phyloP scores from a whole-genome alignment of 352 stramenopile genomes.

The Phytophthora podocarpi region DNA sequence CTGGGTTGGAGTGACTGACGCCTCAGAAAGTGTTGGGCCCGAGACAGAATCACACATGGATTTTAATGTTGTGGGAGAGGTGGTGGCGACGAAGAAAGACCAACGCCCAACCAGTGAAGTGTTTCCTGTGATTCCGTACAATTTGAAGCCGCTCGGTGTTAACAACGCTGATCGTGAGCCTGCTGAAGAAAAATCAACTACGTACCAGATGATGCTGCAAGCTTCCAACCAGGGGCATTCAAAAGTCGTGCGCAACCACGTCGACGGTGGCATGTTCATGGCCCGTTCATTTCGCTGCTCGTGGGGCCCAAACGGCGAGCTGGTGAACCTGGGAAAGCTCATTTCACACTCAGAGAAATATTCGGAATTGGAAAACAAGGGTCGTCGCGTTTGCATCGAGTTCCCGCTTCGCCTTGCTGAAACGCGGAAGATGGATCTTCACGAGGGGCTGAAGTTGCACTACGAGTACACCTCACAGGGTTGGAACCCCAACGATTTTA shows the following conservation, averaged over 20 bases:
- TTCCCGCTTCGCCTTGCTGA: slow-evolving; percentile 49
- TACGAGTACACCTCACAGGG: slow-evolving; percentile 53
- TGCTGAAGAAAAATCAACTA: slow-evolving; percentile 52
- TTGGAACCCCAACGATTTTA: slow-evolving; percentile 25
- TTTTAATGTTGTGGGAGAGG: slow-evolving; percentile 25
- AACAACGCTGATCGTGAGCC: slow-evolving; percentile 31
- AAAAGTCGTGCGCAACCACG: slow-evolving; percentile 51
- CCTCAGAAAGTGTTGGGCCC: slow-evolving; percentile 2
- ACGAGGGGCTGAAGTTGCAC: slow-evolving; percentile 65
- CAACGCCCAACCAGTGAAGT: slow-evolving; percentile 37
- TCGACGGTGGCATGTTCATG: slow-evolving; percentile 77
- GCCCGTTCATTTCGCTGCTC: slow-evolving; percentile 82
- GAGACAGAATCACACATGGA: slow-evolving; percentile 18
- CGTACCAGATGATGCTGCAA: slow-evolving; percentile 73
- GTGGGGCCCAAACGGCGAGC: slow-evolving; percentile 76
- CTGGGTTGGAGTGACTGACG: slow-evolving; percentile 16
- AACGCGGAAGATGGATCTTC: slow-evolving; percentile 45
- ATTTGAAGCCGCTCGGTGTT: slow-evolving; percentile 35
- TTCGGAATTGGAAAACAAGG: slow-evolving; percentile 21
- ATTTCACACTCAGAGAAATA: slow-evolving; percentile 30
- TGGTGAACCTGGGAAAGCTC: slow-evolving; percentile 67
- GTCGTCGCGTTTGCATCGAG: slow-evolving; percentile 50
- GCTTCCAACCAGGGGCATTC: slow-evolving; percentile 37
- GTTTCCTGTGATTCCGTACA: slow-evolving; percentile 41
- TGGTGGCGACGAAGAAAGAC: slow-evolving; percentile 21